phyloP scores from a whole-genome alignment of 1,139 yeast species.

The Yarrowia galli region DNA sequence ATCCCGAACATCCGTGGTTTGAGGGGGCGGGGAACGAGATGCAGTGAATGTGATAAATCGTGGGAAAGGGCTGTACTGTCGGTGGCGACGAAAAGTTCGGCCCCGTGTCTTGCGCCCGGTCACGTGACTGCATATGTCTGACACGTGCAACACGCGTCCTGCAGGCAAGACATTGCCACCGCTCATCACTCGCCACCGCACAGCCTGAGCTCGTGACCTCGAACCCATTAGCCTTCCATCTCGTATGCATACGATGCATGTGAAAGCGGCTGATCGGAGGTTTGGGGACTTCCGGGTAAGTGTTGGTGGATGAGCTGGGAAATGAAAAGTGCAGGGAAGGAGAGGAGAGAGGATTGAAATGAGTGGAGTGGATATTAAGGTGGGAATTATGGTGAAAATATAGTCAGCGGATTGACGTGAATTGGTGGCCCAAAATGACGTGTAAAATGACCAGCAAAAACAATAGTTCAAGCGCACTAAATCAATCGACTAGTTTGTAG shows the following conservation, averaged over 20 bases:
- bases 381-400: no score
- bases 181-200: constrained; percentile 3
- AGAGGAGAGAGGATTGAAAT: no score
- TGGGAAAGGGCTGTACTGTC: no score
- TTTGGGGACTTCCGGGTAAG: background rate
- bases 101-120: background rate
- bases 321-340: background rate
- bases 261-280: constrained; percentile 19
- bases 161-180: no score
- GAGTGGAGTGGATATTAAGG: no score
- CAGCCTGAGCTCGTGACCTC: constrained; percentile 15
- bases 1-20: background rate
- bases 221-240: constrained; percentile 32
- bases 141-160: no score
- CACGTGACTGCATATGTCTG: background rate
- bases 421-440: no score
- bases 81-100: no score
- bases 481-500: no score
- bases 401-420: no score
- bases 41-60: background rate
- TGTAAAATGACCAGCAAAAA: no score
- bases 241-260: constrained; percentile 28
- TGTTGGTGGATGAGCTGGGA: background rate
- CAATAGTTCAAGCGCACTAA: no score
- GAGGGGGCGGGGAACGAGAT: constrained; percentile 7